Evolutionary conservation across 2,329 filamentous ascomycete species (phyloP).

Genomic region (Arachnomyces sp.): DNA sequence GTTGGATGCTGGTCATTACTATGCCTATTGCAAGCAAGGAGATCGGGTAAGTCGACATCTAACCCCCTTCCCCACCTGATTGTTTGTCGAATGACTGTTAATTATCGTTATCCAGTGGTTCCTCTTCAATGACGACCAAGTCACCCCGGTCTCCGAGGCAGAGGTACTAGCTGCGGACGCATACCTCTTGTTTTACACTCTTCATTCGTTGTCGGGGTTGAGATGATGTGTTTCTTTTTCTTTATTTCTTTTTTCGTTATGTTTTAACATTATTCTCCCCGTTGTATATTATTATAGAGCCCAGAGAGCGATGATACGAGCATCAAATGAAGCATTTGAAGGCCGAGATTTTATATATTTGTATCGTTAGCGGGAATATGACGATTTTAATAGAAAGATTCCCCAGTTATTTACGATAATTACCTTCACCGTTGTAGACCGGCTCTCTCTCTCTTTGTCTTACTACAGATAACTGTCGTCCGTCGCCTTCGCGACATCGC

Average conservation of each 20-base stretch:
- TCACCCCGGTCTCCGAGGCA: conserved; percentile 71
- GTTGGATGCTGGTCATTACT: conserved; percentile 86
- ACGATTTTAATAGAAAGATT: too few relatives aligned
- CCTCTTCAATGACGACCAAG: conserved; percentile 89
- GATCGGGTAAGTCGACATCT: conserved; percentile 48
- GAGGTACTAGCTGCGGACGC: conserved; percentile 81
- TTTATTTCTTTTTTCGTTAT: background rate
- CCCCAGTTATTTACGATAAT: too few relatives aligned
- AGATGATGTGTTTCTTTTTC: conserved; percentile 2
- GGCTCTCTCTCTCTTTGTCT: too few relatives aligned
- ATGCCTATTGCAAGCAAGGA: conserved; percentile 76
- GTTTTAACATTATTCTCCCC: background rate
- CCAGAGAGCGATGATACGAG: conserved; percentile 3
- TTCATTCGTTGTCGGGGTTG: conserved; percentile 24
- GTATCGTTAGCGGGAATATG: too few relatives aligned
- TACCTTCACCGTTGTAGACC: background rate
- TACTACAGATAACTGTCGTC: too few relatives aligned
- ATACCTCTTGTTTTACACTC: conserved; percentile 76
- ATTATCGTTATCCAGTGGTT: conserved; percentile 61
- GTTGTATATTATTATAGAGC: conserved; percentile 7
- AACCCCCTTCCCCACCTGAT: background rate
- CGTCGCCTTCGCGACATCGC: too few relatives aligned
- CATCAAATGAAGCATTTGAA: background rate
- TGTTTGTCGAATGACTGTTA: background rate
- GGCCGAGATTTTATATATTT: too few relatives aligned